Conservation (phyloP, 768 basidiomycete species). For the Russula vinacea region DNA sequence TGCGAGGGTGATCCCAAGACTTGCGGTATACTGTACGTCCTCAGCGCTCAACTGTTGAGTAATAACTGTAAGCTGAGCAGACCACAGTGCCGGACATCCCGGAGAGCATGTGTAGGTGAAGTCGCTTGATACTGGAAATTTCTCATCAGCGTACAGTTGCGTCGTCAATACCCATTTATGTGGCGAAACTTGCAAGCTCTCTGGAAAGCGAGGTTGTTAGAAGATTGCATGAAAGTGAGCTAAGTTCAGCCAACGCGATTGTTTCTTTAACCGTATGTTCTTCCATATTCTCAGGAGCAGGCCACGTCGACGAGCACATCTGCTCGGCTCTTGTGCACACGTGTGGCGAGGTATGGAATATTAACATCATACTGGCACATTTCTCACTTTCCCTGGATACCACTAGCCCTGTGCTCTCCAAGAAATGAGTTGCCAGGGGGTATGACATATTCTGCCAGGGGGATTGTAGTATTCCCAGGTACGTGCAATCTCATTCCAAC, state of each 20-base stretch:
- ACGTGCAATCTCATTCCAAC: neutral
- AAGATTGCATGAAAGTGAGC: constrained; percentile 51
- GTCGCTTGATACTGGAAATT: neutral
- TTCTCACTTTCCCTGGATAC: neutral
- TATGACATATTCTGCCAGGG: constrained; percentile 21
- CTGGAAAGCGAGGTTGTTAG: constrained; percentile 51
- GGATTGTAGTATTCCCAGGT: constrained; percentile 22
- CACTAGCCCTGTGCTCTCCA: constrained; percentile 25
- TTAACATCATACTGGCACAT: neutral
- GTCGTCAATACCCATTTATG: constrained; percentile 51
- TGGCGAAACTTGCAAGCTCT: constrained; percentile 48
- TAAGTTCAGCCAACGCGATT: neutral
- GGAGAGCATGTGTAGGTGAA: constrained; percentile 51
- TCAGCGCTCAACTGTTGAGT: too few relatives aligned
- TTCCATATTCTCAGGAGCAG: constrained; percentile 38
- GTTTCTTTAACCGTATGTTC: neutral
- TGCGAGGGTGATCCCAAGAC: constrained; percentile 36
- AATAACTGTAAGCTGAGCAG: neutral
- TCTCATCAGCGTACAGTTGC: constrained; percentile 42
- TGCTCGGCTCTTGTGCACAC: constrained; percentile 54
- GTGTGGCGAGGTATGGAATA: constrained; percentile 49
- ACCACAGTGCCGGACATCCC: constrained; percentile 58
- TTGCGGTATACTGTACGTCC: constrained; percentile 50
- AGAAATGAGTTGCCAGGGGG: constrained; percentile 14
- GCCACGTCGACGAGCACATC: constrained; percentile 49